Evolutionary conservation across 2,329 filamentous ascomycete species (phyloP), one percentile per base, ranked within the genome.

Genomic region (Aspergillus hiratsukae): DNA sequence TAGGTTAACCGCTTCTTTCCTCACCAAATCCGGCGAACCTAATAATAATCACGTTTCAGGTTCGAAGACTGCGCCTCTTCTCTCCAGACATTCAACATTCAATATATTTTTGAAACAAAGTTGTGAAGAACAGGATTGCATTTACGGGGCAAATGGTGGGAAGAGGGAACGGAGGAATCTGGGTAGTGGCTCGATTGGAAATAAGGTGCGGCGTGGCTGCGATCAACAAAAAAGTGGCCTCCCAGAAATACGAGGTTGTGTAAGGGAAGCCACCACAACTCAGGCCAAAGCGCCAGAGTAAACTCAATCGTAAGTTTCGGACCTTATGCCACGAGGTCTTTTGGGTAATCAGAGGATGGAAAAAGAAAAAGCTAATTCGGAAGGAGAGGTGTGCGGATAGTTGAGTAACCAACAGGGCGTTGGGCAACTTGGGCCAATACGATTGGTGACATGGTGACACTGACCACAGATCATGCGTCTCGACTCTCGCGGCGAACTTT

Each of bases 1-100:
- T 21, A 6, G 41, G 9, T 23, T 46, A 23, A 11, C 5, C 21
- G 21, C 19, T 21, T 45, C 23, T 46, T 21, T 46, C 43, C 43
- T 14, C 43, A 9, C 29, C 49, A 17, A 40, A 51, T 51, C 49
- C 28, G 49, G 49, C 28, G 21, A 21, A 43, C 45, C 58, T 59
- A 61, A 61, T 54, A 61, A 55, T 57, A 61, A 27, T 46, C 35
- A n/a, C 31, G 28, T 51, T 51, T 46, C 21, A 46, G 11, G 19
- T 51, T 40, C 14, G 43, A 21, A 27, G 29, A 17, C 54, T 58
- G 58, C 54, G 58, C 58, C 58, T 31, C 53, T 17, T 51, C 31
- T 37, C 37, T 21, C 43, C 25, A 37, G 17, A 37, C 31, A 37
- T 7, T 17, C 31, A 37, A 40, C 27, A 11, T 37, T 43, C 28